Conservation (phyloP, 2,329 filamentous ascomycete genomes). For the Metarhizium anisopliae region DNA sequence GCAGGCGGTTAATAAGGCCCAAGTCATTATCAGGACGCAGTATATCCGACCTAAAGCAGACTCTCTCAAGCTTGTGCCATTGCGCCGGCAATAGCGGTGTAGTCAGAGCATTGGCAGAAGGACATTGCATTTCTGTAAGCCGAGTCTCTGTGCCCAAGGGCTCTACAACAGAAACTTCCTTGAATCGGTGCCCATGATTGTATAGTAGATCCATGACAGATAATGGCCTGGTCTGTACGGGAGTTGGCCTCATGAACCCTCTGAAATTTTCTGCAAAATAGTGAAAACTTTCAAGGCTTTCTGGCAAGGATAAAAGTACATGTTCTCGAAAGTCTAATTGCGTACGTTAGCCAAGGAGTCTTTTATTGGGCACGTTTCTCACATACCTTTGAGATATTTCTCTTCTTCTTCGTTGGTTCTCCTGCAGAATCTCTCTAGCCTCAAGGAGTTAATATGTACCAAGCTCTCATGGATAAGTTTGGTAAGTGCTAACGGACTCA, state of each 20-base stretch:
- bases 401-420: constrained; percentile 4
- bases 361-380: not conserved
- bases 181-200: constrained; percentile 1
- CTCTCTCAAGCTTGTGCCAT: constrained; percentile 5
- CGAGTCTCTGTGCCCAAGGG: not conserved
- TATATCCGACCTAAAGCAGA: constrained; percentile 3
- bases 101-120: constrained; percentile 1
- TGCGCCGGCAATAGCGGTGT: constrained; percentile 4
- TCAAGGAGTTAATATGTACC: constrained; percentile 1
- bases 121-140: constrained; percentile 2
- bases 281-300: constrained; percentile 2
- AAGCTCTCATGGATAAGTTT: constrained; percentile 5
- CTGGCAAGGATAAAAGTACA: constrained; percentile 1
- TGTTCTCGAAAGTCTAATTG: constrained; percentile 4
- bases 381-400: constrained; percentile 6
- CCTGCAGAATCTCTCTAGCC: constrained; percentile 6
- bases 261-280: constrained; percentile 4
- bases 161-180: not conserved
- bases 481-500: constrained; percentile 2
- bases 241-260: not conserved
- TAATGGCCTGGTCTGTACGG: constrained; percentile 1
- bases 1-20: constrained; percentile 1
- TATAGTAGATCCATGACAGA: constrained; percentile 2
- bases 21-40: constrained; percentile 2
- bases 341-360: not conserved